These are phyloP conservation scores for Rhizopus sp. DNA, from an alignment of 371 early-diverging fungal genomes.

Conservation along the genomic window DNA sequence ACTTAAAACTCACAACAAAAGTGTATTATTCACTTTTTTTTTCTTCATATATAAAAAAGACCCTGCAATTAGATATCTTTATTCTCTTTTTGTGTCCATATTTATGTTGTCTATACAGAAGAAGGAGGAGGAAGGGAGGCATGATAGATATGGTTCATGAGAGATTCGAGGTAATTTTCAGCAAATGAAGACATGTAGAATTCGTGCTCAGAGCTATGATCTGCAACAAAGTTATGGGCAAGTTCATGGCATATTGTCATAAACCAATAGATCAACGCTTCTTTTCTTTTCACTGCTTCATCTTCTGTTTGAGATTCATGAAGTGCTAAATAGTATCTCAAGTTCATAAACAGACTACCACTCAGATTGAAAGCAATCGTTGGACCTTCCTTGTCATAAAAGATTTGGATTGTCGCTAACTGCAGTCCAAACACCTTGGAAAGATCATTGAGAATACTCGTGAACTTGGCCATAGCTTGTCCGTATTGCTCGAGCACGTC, in stretches of 20 bases:
- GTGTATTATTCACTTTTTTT: too few species aligned
- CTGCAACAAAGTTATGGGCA: conserved; percentile 80
- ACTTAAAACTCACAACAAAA: too few species aligned
- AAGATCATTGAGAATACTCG: conserved; percentile 53
- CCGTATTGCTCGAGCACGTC: conserved; percentile 46
- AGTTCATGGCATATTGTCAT: conserved; percentile 89
- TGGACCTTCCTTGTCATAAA: conserved; percentile 67
- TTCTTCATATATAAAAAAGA: too few species aligned
- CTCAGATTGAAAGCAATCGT: conserved; percentile 85
- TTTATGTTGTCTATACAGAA: background rate
- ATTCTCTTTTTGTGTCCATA: too few species aligned
- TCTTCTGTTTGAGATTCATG: conserved; percentile 45
- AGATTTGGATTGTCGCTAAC: conserved; percentile 67
- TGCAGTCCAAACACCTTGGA: conserved; percentile 68
- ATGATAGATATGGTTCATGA: conserved; percentile 29
- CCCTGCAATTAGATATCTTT: too few species aligned
- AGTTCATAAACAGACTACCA: conserved; percentile 83
- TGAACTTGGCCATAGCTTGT: conserved; percentile 56
- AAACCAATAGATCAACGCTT: conserved; percentile 82
- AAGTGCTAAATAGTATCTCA: conserved; percentile 73
- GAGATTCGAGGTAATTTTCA: conserved; percentile 65
- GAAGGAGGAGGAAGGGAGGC: background rate
- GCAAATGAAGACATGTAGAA: conserved; percentile 81
- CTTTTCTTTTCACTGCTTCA: conserved; percentile 38
- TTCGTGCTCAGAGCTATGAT: conserved; percentile 60